Percentiles rank a stretch among this genome's conserved stretches.
Conservation (phyloP, 176 grass and related monocot species). For the Melocanna baccifera region DNA sequence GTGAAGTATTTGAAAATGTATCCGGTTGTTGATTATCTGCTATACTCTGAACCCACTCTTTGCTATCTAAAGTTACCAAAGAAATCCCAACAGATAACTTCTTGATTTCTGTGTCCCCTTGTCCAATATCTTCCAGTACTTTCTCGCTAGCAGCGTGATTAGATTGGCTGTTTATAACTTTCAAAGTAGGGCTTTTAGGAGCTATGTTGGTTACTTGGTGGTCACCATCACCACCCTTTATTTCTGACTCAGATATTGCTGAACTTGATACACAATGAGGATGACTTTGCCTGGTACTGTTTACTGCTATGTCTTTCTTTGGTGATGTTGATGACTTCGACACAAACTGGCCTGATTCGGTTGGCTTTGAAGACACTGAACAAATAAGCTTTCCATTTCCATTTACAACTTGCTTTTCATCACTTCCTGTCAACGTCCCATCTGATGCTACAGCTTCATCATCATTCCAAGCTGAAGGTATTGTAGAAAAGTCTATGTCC, state of each 20-base stretch:
- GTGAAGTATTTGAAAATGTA: conserved; percentile 13
- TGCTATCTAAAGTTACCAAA: conserved; percentile 53
- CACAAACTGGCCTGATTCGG: not conserved
- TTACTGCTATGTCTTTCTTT: conserved; percentile 21
- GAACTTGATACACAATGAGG: conserved; percentile 20
- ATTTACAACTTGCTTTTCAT: conserved; percentile 37
- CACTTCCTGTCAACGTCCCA: conserved; percentile 40
- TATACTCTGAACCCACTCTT: conserved; percentile 16
- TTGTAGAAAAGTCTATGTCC: conserved; percentile 60
- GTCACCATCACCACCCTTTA: conserved; percentile 29
- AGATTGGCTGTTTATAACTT: conserved; percentile 19
- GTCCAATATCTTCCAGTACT: conserved; percentile 26
- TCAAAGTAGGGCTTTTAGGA: conserved; percentile 25
- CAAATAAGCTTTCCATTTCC: conserved; percentile 22
- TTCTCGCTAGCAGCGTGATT: conserved; percentile 19
- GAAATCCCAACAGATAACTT: conserved; percentile 46
- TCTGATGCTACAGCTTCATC: conserved; percentile 53
- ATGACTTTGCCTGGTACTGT: conserved; percentile 39
- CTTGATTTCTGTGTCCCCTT: conserved; percentile 22
- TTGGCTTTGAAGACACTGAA: conserved; percentile 23
- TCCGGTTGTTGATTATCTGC: conserved; percentile 6
- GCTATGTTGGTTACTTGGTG: not conserved
- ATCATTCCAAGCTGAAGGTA: conserved; percentile 85
- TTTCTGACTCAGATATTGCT: conserved; percentile 34
- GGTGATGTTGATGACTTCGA: conserved; percentile 22